A percentile compares a stretch with the other conserved stretches of the same genome.
These are phyloP conservation scores for Stachybotrys chlorohalonatus DNA, from an alignment of 2,329 filamentous ascomycete genomes.

Conservation along the genomic window DNA sequence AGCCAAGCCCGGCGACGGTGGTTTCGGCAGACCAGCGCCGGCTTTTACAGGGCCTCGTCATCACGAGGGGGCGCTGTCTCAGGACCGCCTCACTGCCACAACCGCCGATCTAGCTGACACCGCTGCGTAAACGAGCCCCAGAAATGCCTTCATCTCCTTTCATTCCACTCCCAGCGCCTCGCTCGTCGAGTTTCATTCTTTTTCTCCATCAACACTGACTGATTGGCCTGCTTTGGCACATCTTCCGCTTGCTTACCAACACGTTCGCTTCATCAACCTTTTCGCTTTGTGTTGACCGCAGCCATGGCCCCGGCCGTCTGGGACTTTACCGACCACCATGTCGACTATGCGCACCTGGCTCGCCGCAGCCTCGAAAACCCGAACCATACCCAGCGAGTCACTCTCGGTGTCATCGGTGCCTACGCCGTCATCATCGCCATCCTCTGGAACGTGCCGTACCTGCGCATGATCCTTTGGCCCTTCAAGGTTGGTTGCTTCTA, in stretches of 20 bases:
- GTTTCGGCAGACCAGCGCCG: background rate
- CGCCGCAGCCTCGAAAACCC: constrained; percentile 47
- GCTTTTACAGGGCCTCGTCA: background rate
- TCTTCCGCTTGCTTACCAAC: background rate
- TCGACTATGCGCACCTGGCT: constrained; percentile 18
- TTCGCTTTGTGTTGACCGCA: background rate
- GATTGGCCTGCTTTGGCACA: background rate
- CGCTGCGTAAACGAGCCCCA: no score
- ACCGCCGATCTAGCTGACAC: background rate
- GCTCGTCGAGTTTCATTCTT: background rate
- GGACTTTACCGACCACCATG: constrained; percentile 4
- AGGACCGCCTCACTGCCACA: constrained; percentile 13
- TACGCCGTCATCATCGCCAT: constrained; percentile 68
- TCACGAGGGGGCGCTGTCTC: constrained; percentile 14
- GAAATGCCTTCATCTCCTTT: background rate
- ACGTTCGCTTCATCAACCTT: background rate
- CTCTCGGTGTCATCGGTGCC: constrained; percentile 59
- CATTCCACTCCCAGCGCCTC: no score
- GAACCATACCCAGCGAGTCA: constrained; percentile 61
- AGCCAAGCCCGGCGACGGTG: background rate
- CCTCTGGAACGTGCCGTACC: constrained; percentile 70
- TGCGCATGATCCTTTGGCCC: constrained; percentile 68
- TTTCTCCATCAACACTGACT: background rate
- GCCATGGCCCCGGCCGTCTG: constrained; percentile 7
- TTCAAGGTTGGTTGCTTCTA: constrained; percentile 54